phyloP scores from a whole-genome alignment of 2,329 filamentous ascomycete genomes.

The Bipolaris oryzae region DNA sequence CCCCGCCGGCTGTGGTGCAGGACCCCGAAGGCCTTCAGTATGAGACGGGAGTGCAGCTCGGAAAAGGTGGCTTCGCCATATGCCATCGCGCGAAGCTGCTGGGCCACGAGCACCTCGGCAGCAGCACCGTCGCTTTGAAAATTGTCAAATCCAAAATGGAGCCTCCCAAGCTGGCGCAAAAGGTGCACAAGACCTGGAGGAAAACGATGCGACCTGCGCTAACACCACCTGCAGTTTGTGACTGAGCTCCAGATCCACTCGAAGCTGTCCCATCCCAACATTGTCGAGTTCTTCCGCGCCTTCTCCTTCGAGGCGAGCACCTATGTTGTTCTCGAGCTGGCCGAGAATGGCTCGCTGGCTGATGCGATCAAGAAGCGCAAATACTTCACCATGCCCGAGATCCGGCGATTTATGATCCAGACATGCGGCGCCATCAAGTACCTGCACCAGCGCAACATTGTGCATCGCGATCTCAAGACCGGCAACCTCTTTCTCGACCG shows the following conservation, averaged over 20 bases:
- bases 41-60: constrained; percentile 74
- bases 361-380: constrained; percentile 95
- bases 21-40: constrained; percentile 75
- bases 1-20: constrained; percentile 62
- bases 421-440: constrained; percentile 98
- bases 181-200: constrained; percentile 59
- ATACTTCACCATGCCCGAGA: constrained; percentile 89
- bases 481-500: constrained; percentile 95
- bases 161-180: constrained; percentile 80
- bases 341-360: constrained; percentile 94
- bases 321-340: constrained; percentile 92
- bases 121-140: constrained; percentile 75
- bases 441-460: constrained; percentile 93
- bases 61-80: constrained; percentile 82
- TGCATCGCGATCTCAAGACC: constrained; percentile 96
- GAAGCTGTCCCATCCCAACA: constrained; percentile 94
- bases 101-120: constrained; percentile 60
- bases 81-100: constrained; percentile 75
- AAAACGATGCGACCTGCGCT: constrained; percentile 17
- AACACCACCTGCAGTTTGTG: constrained; percentile 61
- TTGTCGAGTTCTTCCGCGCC: constrained; percentile 92
- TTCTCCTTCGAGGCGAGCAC: constrained; percentile 90
- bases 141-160: constrained; percentile 83
- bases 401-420: constrained; percentile 91
- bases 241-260: constrained; percentile 96